Evolutionary conservation across 345 rosid genomes (phyloP).

Genomic region (Reutealis trisperma): DNA sequence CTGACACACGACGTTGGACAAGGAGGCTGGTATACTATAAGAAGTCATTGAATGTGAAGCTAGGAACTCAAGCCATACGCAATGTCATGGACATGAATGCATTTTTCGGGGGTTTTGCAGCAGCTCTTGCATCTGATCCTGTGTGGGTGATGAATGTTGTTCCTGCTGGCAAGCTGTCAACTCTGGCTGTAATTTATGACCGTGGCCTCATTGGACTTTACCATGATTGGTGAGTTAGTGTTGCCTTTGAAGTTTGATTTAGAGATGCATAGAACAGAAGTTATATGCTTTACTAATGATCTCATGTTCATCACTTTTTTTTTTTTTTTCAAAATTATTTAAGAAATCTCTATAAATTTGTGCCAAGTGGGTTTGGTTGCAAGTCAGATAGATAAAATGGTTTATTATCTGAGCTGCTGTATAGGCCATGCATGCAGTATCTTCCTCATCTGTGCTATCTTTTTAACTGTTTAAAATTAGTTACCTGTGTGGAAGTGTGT

Average conservation of each 20-base stretch:
- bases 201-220: constrained; percentile 88
- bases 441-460: not conserved
- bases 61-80: constrained; percentile 72
- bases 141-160: constrained; percentile 97
- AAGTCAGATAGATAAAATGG: not conserved
- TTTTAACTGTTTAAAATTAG: not conserved
- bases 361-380: not conserved
- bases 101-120: constrained; percentile 91
- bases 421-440: not conserved
- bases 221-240: constrained; percentile 70
- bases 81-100: constrained; percentile 98
- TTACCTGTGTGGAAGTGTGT: no score
- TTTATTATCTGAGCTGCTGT: not conserved
- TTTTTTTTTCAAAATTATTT: not conserved
- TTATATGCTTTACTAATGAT: not conserved
- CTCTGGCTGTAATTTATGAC: constrained; percentile 77
- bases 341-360: not conserved
- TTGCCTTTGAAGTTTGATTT: not conserved
- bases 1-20: constrained; percentile 82
- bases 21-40: constrained; percentile 88
- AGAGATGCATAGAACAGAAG: not conserved
- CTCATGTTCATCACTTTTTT: not conserved
- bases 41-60: constrained; percentile 56
- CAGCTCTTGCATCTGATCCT: constrained; percentile 74
- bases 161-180: constrained; percentile 77